phyloP scores from a whole-genome alignment of 2,329 filamentous ascomycete genomes.

The Colletotrichum scovillei region DNA sequence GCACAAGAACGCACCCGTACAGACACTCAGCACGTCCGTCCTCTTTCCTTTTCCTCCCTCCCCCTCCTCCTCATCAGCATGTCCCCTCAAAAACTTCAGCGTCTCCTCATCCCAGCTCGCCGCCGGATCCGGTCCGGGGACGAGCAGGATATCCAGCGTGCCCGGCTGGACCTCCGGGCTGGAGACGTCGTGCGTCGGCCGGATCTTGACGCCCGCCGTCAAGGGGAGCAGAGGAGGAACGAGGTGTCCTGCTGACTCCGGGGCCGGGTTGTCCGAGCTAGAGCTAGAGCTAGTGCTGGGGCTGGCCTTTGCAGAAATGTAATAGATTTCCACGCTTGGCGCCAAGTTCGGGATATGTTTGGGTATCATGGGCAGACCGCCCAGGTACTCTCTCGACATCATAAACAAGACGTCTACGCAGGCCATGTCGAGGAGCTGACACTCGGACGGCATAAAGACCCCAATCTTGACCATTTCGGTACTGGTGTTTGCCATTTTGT shows the following conservation, averaged over 20 bases:
- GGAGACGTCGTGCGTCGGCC: slow-evolving; percentile 55
- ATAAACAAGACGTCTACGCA: slow-evolving; percentile 61
- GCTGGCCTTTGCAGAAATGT: slow-evolving; percentile 51
- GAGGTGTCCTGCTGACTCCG: slow-evolving; percentile 42
- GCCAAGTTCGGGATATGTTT: slow-evolving; percentile 51
- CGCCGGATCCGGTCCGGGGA: slow-evolving; percentile 61
- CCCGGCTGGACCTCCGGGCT: slow-evolving; percentile 61
- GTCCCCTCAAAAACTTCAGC: slow-evolving; percentile 55
- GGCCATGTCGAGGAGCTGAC: slow-evolving; percentile 63
- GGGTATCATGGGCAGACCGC: slow-evolving; percentile 42
- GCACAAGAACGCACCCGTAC: slow-evolving; percentile 62
- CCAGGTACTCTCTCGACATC: slow-evolving; percentile 59
- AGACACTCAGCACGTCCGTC: slow-evolving; percentile 63
- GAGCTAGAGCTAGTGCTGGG: background rate
- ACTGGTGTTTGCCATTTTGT: slow-evolving; percentile 30
- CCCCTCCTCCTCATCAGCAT: slow-evolving; percentile 43
- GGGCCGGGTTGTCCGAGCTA: background rate
- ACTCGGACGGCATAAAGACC: slow-evolving; percentile 59
- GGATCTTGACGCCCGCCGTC: slow-evolving; percentile 52
- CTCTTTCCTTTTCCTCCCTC: slow-evolving; percentile 33
- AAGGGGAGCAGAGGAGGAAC: slow-evolving; percentile 46
- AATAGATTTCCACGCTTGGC: slow-evolving; percentile 55
- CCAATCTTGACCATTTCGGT: slow-evolving; percentile 55
- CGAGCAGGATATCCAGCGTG: slow-evolving; percentile 60
- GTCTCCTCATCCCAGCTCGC: slow-evolving; percentile 45